Conservation (phyloP, 2,329 filamentous ascomycete species). For the Emergomyces orientalis region DNA sequence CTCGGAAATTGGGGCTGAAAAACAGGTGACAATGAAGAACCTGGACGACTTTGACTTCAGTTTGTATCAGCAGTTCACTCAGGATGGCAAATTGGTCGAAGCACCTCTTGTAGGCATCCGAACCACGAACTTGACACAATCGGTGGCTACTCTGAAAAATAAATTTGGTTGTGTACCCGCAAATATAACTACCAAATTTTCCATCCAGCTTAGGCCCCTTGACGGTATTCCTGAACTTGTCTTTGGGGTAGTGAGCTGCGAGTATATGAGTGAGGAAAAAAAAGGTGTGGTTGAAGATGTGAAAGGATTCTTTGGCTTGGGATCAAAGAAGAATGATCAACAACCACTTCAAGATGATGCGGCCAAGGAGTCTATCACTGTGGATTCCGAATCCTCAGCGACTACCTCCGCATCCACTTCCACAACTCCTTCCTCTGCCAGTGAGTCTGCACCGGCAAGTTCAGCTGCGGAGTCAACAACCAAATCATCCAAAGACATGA, state of each 20-base stretch:
- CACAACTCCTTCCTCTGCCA: slow-evolving; percentile 30
- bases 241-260: slow-evolving; percentile 73
- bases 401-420: slow-evolving; percentile 29
- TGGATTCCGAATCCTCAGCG: slow-evolving; percentile 39
- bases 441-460: slow-evolving; percentile 43
- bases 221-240: slow-evolving; percentile 72
- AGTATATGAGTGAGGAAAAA: slow-evolving; percentile 59
- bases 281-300: slow-evolving; percentile 86
- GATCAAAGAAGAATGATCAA: slow-evolving; percentile 80
- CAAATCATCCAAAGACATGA: slow-evolving; percentile 28
- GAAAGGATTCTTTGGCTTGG: slow-evolving; percentile 93
- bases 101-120: slow-evolving; percentile 56
- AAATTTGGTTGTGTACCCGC: slow-evolving; percentile 66
- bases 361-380: slow-evolving; percentile 40
- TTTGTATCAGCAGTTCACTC: slow-evolving; percentile 63
- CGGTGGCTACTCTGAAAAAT: slow-evolving; percentile 67
- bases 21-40: slow-evolving; percentile 77
- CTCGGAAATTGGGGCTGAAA: slow-evolving; percentile 66
- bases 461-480: slow-evolving; percentile 35
- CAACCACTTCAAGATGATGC: slow-evolving; percentile 53
- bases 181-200: slow-evolving; percentile 72
- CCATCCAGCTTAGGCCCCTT: slow-evolving; percentile 59
- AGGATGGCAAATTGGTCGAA: slow-evolving; percentile 41
- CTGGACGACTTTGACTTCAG: slow-evolving; percentile 69
- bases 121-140: slow-evolving; percentile 78